phyloP scores from a whole-genome alignment of 2,329 filamentous ascomycete species.

The Aspergillus luchuensis region DNA sequence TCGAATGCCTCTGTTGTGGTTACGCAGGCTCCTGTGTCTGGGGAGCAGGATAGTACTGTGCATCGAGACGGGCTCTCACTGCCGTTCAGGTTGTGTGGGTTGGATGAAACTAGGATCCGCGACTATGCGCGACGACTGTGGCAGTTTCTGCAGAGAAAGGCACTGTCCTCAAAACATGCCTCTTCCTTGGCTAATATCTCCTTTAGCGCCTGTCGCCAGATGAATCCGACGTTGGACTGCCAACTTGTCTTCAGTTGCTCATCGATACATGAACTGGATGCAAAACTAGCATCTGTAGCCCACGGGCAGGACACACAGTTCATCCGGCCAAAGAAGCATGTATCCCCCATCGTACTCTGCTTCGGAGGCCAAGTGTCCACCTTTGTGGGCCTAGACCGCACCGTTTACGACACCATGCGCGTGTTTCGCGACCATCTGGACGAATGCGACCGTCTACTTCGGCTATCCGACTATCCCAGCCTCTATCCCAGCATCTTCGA shows the following conservation, averaged over 20 bases:
- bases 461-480: slow-evolving; percentile 25
- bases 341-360: slow-evolving; percentile 33
- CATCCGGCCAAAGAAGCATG: slow-evolving; percentile 3
- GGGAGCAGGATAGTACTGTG: neutral
- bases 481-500: slow-evolving; percentile 34
- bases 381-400: slow-evolving; percentile 25
- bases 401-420: slow-evolving; percentile 29
- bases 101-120: slow-evolving; percentile 15
- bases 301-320: slow-evolving; percentile 5
- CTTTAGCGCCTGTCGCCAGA: slow-evolving; percentile 21
- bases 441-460: slow-evolving; percentile 34
- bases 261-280: slow-evolving; percentile 16
- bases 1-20: slow-evolving; percentile 32
- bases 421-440: slow-evolving; percentile 37
- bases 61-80: too few species aligned
- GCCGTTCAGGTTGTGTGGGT: slow-evolving; percentile 20
- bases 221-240: slow-evolving; percentile 17
- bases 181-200: slow-evolving; percentile 18
- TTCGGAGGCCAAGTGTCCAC: slow-evolving; percentile 44
- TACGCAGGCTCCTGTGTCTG: slow-evolving; percentile 11
- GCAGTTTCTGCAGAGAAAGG: neutral
- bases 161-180: neutral
- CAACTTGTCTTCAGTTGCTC: slow-evolving; percentile 16
- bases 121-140: slow-evolving; percentile 11
- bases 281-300: neutral